Evolutionary conservation across 352 stramenopile species (phyloP).

Genomic region (Pythium plurisporium): DNA sequence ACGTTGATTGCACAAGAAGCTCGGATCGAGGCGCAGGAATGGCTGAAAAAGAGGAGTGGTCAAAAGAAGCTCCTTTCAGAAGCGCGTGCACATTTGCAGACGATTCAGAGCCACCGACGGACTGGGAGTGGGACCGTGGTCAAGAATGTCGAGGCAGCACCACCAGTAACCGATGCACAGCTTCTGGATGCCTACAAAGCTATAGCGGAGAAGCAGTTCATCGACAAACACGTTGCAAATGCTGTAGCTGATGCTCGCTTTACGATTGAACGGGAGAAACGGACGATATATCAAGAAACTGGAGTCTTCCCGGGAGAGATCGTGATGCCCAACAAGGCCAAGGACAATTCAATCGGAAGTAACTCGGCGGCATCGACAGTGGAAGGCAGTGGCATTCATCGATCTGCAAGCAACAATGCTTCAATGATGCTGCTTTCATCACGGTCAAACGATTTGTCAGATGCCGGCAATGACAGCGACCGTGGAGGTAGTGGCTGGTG

Average conservation of each 20-base stretch:
- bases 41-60: slow-evolving; percentile 67
- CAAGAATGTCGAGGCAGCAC: slow-evolving; percentile 16
- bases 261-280: slow-evolving; percentile 67
- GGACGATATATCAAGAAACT: slow-evolving; percentile 59
- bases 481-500: not conserved
- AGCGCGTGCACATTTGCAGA: slow-evolving; percentile 50
- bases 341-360: slow-evolving; percentile 1
- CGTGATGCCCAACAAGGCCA: not conserved
- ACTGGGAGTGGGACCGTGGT: slow-evolving; percentile 38
- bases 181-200: slow-evolving; percentile 50
- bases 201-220: slow-evolving; percentile 51
- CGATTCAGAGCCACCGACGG: slow-evolving; percentile 36
- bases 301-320: slow-evolving; percentile 43
- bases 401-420: slow-evolving; percentile 10
- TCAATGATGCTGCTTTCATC: slow-evolving; percentile 18
- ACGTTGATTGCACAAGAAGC: slow-evolving; percentile 67
- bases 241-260: slow-evolving; percentile 52
- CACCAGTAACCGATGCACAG: slow-evolving; percentile 26
- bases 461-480: not conserved
- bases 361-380: slow-evolving; percentile 4
- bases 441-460: slow-evolving; percentile 2
- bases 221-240: slow-evolving; percentile 75
- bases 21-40: slow-evolving; percentile 55
- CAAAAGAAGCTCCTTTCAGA: slow-evolving; percentile 76
- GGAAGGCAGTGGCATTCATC: not conserved